Evolutionary conservation across 805 yeast species (phyloP), one percentile per base, ranked within the genome.

Genomic region (Barnettozyma wickerhamii): DNA sequence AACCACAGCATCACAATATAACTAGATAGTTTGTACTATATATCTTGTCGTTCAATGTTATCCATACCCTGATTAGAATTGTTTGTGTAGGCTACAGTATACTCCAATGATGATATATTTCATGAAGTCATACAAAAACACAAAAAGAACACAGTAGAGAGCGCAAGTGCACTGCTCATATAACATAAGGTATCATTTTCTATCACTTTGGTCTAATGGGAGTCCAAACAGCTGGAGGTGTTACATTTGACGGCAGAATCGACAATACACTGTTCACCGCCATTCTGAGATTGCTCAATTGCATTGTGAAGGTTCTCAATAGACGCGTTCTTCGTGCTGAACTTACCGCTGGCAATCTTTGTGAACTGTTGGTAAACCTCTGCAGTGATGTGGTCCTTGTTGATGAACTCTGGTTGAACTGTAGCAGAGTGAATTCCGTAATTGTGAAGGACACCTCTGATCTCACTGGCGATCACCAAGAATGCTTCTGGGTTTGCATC

Each of bases 341-440:
- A 49, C 40, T 55, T 53, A 7, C 66, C 67, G 37, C 60, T 56
- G 3, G 63, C 63, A 23, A 63, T 52, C 26, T 57, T 54, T 6
- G 66, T 60, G 36, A 64, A 56, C 41, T 62, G 58, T 48, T 63
- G 53, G 41, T 58, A 57, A 31, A 55, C 56, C 24, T 59, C 65
- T 7, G 58, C 51, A 13, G 61, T 52, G 14, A 62, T 55, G 20
- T 44, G 37, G n/a, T 56, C 48, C 40, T 42, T 40, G 10, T 59
- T 55, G 14, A 70, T 59, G 55, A 91, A 93, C 65, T 91, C 99
- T 0, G 99, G 99, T 64, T 91, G 99, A 37, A 93, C 90, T 2
- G 99, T 91, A 15, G 91, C 95, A 28, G 93, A 84, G 56, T 90
- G 95, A 46, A 91, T 81, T 33, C 95, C 96, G 57, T 81, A 83